Conservation (phyloP, 441 rosid species). For the Brassica balearica region DNA sequence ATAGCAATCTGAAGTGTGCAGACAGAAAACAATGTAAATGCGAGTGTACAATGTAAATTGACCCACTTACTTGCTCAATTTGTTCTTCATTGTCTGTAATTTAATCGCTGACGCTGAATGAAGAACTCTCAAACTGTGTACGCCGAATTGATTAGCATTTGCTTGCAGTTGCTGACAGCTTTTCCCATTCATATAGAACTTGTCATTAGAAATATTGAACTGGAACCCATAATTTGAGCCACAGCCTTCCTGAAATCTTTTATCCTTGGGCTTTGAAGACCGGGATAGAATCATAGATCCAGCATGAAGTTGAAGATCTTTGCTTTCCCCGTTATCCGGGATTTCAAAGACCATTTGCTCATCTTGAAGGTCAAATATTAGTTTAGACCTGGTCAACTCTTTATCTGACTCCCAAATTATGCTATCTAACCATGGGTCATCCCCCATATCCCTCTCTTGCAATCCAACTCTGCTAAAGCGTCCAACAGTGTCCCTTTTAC, state of each 20-base stretch:
- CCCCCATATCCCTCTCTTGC: slow-evolving; percentile 67
- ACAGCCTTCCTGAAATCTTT: slow-evolving; percentile 57
- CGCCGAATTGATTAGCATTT: slow-evolving; percentile 73
- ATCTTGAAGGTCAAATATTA: slow-evolving; percentile 96
- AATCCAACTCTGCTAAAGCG: slow-evolving; percentile 59
- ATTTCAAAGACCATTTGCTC: slow-evolving; percentile 96
- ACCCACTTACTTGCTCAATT: slow-evolving; percentile 92
- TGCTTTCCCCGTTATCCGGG: slow-evolving; percentile 66
- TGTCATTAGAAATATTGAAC: slow-evolving; percentile 96
- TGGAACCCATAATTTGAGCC: slow-evolving; percentile 71
- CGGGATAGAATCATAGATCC: slow-evolving; percentile 88
- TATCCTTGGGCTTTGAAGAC: slow-evolving; percentile 55
- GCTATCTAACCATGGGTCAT: slow-evolving; percentile 84
- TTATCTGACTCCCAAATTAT: slow-evolving; percentile 81
- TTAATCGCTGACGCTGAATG: slow-evolving; percentile 96
- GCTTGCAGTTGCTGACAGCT: slow-evolving; percentile 85
- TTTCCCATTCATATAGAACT: slow-evolving; percentile 89
- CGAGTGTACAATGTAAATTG: slow-evolving; percentile 17
- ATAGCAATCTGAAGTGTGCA: slow-evolving; percentile 15
- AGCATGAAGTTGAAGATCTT: slow-evolving; percentile 83
- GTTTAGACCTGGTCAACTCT: slow-evolving; percentile 65
- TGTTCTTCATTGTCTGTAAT: slow-evolving; percentile 90
- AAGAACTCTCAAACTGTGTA: slow-evolving; percentile 82
- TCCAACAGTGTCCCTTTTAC: slow-evolving; percentile 53
- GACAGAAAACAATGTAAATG: slow-evolving; percentile 25